A percentile compares a stretch with the other conserved stretches of the same genome.
Evolutionary conservation across 768 basidiomycete species (phyloP).

Genomic region (Naganishia friedmannii): DNA sequence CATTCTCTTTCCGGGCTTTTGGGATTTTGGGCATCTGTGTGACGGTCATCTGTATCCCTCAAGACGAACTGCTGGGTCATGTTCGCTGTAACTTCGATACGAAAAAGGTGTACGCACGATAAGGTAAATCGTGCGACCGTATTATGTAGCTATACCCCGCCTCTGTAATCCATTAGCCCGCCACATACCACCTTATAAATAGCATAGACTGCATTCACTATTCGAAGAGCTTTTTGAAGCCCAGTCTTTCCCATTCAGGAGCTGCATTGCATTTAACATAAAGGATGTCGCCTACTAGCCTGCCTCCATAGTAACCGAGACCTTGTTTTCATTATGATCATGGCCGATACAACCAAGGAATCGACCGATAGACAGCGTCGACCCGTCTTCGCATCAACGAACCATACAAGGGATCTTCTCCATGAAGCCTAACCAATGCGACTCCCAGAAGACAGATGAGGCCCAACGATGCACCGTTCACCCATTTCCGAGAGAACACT

Average conservation of each 20-base stretch:
- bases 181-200: constrained; percentile 8
- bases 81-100: constrained; percentile 18
- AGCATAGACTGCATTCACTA: constrained; percentile 12
- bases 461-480: neutral
- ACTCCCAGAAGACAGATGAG: neutral
- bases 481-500: neutral
- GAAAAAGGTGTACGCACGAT: neutral
- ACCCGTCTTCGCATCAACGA: neutral
- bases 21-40: constrained; percentile 8
- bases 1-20: constrained; percentile 19
- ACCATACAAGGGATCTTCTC: neutral
- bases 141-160: constrained; percentile 15
- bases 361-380: constrained; percentile 14
- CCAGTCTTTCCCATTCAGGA: neutral
- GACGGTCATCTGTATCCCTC: constrained; percentile 23
- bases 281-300: no score
- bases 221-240: neutral
- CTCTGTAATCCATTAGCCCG: constrained; percentile 8
- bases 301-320: neutral
- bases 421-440: neutral
- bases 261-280: no score
- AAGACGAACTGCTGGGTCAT: constrained; percentile 8
- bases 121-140: neutral
- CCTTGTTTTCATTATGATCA: neutral
- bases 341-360: constrained; percentile 22